Conservation (phyloP, 805 yeast species). For the Pichia sporocuriosa region DNA sequence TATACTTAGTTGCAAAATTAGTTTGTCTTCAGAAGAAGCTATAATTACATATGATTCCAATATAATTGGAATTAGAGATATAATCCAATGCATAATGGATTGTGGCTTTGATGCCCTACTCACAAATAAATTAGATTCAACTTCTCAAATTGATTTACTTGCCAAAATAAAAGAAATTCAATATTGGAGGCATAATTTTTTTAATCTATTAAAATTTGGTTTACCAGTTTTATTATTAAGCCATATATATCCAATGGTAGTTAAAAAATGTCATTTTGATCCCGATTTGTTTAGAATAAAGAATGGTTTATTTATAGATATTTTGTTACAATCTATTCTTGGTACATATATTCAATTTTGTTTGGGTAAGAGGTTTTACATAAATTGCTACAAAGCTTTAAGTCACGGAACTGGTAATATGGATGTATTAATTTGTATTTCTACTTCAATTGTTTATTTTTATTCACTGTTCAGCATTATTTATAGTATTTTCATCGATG, state of each 20-base stretch:
- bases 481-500: conserved; percentile 33
- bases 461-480: conserved; percentile 66
- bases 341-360: conserved; percentile 56
- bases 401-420: conserved; percentile 72
- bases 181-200: conserved; percentile 58
- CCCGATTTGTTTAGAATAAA: conserved; percentile 17
- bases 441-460: conserved; percentile 70
- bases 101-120: conserved; percentile 48
- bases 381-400: conserved; percentile 57
- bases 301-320: conserved; percentile 60
- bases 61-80: conserved; percentile 53
- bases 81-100: conserved; percentile 47
- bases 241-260: conserved; percentile 40
- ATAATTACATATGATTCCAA: conserved; percentile 44
- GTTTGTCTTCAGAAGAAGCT: conserved; percentile 50
- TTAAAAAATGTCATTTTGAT: conserved; percentile 17
- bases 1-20: conserved; percentile 42
- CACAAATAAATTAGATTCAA: conserved; percentile 44
- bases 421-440: conserved; percentile 84
- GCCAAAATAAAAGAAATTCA: conserved; percentile 64
- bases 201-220: conserved; percentile 49
- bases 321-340: conserved; percentile 51
- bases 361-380: conserved; percentile 63
- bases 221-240: conserved; percentile 51
- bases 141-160: conserved; percentile 63